A percentile compares a stretch with the other conserved stretches of the same genome.
Evolutionary conservation across 2,329 filamentous ascomycete species (phyloP).

Genomic region (Neopestalotiopsis rosae): DNA sequence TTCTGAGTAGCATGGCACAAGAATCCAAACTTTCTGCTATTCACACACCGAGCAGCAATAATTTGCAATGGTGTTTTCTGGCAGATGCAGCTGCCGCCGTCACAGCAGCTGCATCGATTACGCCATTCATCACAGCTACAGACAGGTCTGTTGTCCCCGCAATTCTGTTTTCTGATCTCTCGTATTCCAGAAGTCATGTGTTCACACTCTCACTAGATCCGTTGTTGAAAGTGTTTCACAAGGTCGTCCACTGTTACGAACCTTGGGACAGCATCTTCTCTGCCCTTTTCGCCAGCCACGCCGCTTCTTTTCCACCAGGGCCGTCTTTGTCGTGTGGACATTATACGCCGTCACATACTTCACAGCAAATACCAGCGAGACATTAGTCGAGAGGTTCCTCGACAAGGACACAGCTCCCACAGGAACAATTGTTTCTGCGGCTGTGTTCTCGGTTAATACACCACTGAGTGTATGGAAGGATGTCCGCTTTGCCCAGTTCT

Average conservation of each 20-base stretch:
- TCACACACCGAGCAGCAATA: not conserved
- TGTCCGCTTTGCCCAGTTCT: slow-evolving; percentile 36
- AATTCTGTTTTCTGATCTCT: not conserved
- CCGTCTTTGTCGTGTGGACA: slow-evolving; percentile 35
- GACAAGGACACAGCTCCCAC: slow-evolving; percentile 32
- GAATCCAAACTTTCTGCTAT: not conserved
- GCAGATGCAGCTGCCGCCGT: slow-evolving; percentile 4
- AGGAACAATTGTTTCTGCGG: slow-evolving; percentile 23
- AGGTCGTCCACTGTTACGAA: slow-evolving; percentile 22
- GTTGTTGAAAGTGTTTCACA: slow-evolving; percentile 24
- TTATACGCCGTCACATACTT: slow-evolving; percentile 36
- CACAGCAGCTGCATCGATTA: not conserved
- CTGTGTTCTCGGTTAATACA: slow-evolving; percentile 37
- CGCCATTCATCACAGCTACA: slow-evolving; percentile 2
- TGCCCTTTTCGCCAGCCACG: slow-evolving; percentile 27
- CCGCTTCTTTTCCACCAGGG: slow-evolving; percentile 29
- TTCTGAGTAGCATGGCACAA: slow-evolving; percentile 2
- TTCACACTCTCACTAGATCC: slow-evolving; percentile 15
- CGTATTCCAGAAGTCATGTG: too few relatives aligned
- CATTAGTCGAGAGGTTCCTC: slow-evolving; percentile 29
- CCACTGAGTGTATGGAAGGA: slow-evolving; percentile 39
- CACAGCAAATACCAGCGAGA: slow-evolving; percentile 35
- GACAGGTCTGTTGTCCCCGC: not conserved
- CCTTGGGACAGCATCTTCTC: slow-evolving; percentile 10
- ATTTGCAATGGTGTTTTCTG: not conserved